Evolutionary conservation across 148 eudicot genomes (phyloP), one percentile per base, ranked within the genome.

Genomic region (Linanthus parryae): DNA sequence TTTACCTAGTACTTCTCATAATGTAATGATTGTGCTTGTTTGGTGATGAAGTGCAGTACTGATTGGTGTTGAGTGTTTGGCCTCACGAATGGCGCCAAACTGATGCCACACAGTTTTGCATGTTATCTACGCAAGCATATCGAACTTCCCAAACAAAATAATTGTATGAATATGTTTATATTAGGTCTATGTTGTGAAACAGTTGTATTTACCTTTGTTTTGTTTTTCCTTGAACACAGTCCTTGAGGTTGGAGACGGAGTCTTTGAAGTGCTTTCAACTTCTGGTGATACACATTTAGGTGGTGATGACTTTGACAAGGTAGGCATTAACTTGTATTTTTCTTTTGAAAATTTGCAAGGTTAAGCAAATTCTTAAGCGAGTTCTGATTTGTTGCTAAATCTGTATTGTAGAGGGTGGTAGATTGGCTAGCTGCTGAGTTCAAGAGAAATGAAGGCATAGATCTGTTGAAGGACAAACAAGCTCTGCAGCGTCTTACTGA

Each of bases 271-370:
- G 68, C 83, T 91, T 39, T 91, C 98, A 7, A 91, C 98, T 11
- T 91, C 95, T 38, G 98, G 98, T 56, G 98, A 91, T 58, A 91
- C 98, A 16, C 98, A 91, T 73, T 66, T 91, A 70, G 98, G 98
- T 59, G 98, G 98, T 69, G 98, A 91, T 71, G 98, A 91, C 59
- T 86, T 91, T 54, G 98, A 91, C 70, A 91, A 91, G 95, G 98
- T 91, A 15, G 37, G 1, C 8, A 23, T 27, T 7, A 15, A 22
- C 37, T 5, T 45, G 28, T 5, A 4, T 16, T 8, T 10, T 29
- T 16, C 28, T 58, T 14, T 18, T 4, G 38, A 13, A 7, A 8
- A 40, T 41, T 22, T 29, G 20, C 3, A n/a, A 38, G 14, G n/a
- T 54, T 9, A 41, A 38, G 22, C 33, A 21, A 25, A 6, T 22